Evolutionary conservation across 306 rosid genomes (phyloP).

Genomic region (Vigna radiata): DNA sequence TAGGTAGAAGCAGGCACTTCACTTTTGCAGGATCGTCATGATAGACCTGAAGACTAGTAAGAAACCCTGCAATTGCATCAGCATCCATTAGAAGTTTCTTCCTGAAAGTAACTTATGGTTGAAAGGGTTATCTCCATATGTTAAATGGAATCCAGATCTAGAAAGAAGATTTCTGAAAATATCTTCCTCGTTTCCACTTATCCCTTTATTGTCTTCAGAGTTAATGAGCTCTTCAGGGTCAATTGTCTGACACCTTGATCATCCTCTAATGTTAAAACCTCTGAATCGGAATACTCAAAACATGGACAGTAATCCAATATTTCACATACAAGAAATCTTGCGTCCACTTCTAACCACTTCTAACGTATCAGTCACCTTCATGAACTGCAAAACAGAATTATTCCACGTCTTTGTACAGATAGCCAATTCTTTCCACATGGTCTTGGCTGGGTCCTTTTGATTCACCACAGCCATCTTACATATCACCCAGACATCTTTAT

Average conservation of each 20-base stretch:
- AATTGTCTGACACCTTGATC: constrained; percentile 96
- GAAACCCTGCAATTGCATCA: constrained; percentile 97
- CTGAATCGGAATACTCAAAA: constrained; percentile 98
- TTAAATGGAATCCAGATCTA: constrained; percentile 94
- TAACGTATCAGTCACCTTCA: constrained; percentile 98
- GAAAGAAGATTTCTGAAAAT: constrained; percentile 93
- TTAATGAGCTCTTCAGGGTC: constrained; percentile 96
- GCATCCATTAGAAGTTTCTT: constrained; percentile 97
- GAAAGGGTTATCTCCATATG: constrained; percentile 96
- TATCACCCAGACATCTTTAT: constrained; percentile 97
- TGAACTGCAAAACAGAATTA: constrained; percentile 98
- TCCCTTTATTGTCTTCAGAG: constrained; percentile 96
- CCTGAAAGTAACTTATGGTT: constrained; percentile 92
- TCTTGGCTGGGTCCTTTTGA: constrained; percentile 89
- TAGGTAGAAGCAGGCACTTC: constrained; percentile 95
- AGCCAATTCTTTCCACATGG: constrained; percentile 98
- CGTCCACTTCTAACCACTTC: constrained; percentile 95
- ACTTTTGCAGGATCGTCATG: constrained; percentile 99
- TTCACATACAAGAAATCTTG: constrained; percentile 98
- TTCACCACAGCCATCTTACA: constrained; percentile 98
- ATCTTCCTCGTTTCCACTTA: constrained; percentile 98
- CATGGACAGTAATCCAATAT: constrained; percentile 99
- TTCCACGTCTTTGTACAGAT: constrained; percentile 99
- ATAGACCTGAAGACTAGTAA: constrained; percentile 97
- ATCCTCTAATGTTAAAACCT: constrained; percentile 97